phyloP scores from a whole-genome alignment of 2,329 filamentous ascomycete genomes.

The Gyromitra esculenta region DNA sequence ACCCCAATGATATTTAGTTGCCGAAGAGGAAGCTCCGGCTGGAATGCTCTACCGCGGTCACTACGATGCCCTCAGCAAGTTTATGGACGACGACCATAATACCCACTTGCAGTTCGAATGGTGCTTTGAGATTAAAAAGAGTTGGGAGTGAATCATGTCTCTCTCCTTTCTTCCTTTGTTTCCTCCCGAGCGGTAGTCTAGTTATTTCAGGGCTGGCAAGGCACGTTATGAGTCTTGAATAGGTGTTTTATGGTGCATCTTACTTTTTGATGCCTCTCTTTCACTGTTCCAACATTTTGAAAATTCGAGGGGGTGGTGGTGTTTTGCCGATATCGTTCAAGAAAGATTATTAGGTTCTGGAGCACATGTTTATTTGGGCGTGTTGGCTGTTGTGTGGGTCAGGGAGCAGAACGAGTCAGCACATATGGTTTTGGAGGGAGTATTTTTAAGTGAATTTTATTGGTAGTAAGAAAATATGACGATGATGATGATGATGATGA shows the following conservation, averaged over 20 bases:
- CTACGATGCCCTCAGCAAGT: slow-evolving; percentile 89
- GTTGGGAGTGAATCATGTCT: slow-evolving; percentile 70
- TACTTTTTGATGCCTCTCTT: slow-evolving; percentile 27
- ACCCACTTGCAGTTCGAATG: slow-evolving; percentile 92
- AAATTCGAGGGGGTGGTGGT: neutral
- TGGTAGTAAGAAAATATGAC: neutral
- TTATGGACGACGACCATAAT: slow-evolving; percentile 94
- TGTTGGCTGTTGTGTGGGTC: neutral
- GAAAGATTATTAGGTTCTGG: slow-evolving; percentile 14
- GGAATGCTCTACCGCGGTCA: slow-evolving; percentile 90
- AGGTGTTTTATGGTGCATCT: slow-evolving; percentile 40
- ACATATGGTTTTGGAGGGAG: neutral
- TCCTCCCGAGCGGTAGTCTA: slow-evolving; percentile 24
- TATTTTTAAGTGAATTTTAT: slow-evolving; percentile 23
- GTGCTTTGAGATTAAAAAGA: slow-evolving; percentile 96
- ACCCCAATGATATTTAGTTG: slow-evolving; percentile 67
- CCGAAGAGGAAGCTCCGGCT: slow-evolving; percentile 88
- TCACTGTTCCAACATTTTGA: slow-evolving; percentile 27
- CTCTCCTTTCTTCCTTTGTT: slow-evolving; percentile 19
- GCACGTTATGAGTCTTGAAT: slow-evolving; percentile 40
- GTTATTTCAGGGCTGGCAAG: slow-evolving; percentile 37
- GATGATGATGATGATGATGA: neutral
- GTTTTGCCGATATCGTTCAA: slow-evolving; percentile 32
- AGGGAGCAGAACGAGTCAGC: neutral
- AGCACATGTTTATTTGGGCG: slow-evolving; percentile 25